A percentile compares a stretch with the other conserved stretches of the same genome.
Evolutionary conservation across 768 basidiomycete genomes (phyloP).

Genomic region (Polyporus arcularius): DNA sequence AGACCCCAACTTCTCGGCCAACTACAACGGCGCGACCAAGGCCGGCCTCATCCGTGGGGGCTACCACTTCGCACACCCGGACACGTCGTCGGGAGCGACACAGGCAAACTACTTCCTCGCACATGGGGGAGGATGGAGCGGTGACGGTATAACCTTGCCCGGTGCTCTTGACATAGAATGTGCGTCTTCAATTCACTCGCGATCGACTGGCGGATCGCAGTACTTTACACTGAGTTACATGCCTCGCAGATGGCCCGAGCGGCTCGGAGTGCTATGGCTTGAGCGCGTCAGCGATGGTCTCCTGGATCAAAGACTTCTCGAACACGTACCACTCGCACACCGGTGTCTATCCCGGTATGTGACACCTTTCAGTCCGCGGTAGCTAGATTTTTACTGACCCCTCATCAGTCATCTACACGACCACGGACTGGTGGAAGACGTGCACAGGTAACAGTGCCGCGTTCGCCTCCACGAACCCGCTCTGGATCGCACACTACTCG

Average conservation of each 20-base stretch:
- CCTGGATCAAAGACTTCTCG: conserved; percentile 65
- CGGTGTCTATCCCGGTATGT: conserved; percentile 39
- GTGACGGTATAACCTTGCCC: conserved; percentile 61
- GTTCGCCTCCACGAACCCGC: conserved; percentile 53
- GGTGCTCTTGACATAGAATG: conserved; percentile 67
- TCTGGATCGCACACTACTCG: conserved; percentile 62
- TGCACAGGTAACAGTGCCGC: conserved; percentile 61
- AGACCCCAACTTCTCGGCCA: conserved; percentile 44
- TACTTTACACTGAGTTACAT: neutral
- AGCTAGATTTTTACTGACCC: neutral
- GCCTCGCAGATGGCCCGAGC: conserved; percentile 47
- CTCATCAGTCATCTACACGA: conserved; percentile 56
- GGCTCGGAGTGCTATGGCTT: conserved; percentile 57
- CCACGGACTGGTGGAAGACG: conserved; percentile 66
- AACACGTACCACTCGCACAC: conserved; percentile 54
- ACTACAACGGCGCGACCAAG: conserved; percentile 59
- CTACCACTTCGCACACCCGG: conserved; percentile 64
- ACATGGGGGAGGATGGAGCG: conserved; percentile 60
- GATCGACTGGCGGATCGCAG: too few species aligned
- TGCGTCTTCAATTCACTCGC: conserved; percentile 26
- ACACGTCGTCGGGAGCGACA: conserved; percentile 50
- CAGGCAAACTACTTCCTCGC: conserved; percentile 63
- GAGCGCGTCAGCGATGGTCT: conserved; percentile 55
- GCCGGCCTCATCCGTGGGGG: conserved; percentile 58
- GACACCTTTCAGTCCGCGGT: neutral